A percentile compares a stretch with the other conserved stretches of the same genome.
Conservation (phyloP, 2,329 filamentous ascomycete genomes). For the Phaeosphaeriaceae sp. region DNA sequence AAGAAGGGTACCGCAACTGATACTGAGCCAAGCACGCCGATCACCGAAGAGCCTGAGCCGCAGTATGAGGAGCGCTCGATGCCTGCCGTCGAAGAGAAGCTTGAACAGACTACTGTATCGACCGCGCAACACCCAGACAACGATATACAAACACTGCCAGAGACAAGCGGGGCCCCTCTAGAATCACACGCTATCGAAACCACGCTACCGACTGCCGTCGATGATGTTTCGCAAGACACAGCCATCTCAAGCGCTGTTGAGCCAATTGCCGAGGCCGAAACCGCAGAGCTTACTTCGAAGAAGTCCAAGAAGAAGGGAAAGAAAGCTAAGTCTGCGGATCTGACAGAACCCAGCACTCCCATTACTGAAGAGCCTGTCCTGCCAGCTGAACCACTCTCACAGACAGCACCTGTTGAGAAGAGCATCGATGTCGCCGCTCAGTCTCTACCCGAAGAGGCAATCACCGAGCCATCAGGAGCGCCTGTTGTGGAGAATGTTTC, state of each 20-base stretch:
- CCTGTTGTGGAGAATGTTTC: not conserved
- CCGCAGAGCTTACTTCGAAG: conserved; percentile 17
- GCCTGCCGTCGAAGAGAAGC: conserved; percentile 1
- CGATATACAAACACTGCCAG: not conserved
- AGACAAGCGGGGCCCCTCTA: not conserved
- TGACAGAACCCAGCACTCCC: conserved; percentile 13
- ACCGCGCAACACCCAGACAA: not conserved
- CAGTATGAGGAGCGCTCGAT: not conserved
- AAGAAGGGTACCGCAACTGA: not conserved
- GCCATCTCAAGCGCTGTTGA: conserved; percentile 2
- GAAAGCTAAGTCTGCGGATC: conserved; percentile 19
- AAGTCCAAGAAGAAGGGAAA: conserved; percentile 35
- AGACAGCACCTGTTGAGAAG: conserved; percentile 5
- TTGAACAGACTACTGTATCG: not conserved
- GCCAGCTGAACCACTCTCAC: conserved; percentile 8
- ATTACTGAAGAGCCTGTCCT: conserved; percentile 4
- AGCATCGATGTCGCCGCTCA: conserved; percentile 1
- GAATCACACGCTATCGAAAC: not conserved
- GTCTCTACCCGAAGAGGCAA: conserved; percentile 1
- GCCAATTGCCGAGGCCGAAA: conserved; percentile 9
- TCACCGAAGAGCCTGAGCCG: conserved; percentile 8
- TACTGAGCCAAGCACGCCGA: conserved; percentile 14
- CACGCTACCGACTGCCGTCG: not conserved
- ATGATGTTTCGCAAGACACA: conserved; percentile 13
- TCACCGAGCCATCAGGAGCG: not conserved